Percentiles rank a stretch among this genome's conserved stretches.
Conservation (phyloP, 2,329 filamentous ascomycete genomes). For the Epichloe sylvatica region DNA sequence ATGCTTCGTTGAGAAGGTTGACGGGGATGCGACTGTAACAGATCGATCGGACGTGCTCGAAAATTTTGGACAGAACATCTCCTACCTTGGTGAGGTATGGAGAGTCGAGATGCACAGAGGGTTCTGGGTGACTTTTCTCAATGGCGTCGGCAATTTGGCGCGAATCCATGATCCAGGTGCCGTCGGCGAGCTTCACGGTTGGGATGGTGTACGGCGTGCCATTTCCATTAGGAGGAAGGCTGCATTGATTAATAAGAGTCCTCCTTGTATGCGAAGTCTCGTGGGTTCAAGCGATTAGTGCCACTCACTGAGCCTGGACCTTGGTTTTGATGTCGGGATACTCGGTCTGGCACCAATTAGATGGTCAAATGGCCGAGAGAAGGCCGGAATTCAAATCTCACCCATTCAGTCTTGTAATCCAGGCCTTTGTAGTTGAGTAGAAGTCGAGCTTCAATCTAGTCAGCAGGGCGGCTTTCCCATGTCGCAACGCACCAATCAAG, state of each 20-base stretch:
- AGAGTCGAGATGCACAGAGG: slow-evolving; percentile 43
- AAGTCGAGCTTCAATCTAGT: slow-evolving; percentile 39
- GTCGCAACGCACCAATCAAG: no score
- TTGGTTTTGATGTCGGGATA: slow-evolving; percentile 31
- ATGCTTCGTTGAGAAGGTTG: slow-evolving; percentile 35
- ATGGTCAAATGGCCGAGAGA: slow-evolving; percentile 32
- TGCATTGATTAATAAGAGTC: background rate
- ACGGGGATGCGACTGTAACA: slow-evolving; percentile 35
- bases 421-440: slow-evolving; percentile 50
- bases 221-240: slow-evolving; percentile 5
- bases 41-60: slow-evolving; percentile 23
- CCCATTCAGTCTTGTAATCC: slow-evolving; percentile 54
- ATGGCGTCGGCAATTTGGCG: slow-evolving; percentile 43
- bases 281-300: background rate
- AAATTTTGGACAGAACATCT: slow-evolving; percentile 20
- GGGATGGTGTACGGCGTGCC: slow-evolving; percentile 24
- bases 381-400: slow-evolving; percentile 7
- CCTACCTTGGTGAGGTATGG: slow-evolving; percentile 32
- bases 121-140: slow-evolving; percentile 44
- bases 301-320: slow-evolving; percentile 39
- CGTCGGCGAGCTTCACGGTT: slow-evolving; percentile 39
- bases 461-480: background rate
- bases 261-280: background rate
- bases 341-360: slow-evolving; percentile 25
- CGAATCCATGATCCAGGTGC: slow-evolving; percentile 51